Conservation (phyloP, 257 asterid genomes). For the Forsythia viridissima region DNA sequence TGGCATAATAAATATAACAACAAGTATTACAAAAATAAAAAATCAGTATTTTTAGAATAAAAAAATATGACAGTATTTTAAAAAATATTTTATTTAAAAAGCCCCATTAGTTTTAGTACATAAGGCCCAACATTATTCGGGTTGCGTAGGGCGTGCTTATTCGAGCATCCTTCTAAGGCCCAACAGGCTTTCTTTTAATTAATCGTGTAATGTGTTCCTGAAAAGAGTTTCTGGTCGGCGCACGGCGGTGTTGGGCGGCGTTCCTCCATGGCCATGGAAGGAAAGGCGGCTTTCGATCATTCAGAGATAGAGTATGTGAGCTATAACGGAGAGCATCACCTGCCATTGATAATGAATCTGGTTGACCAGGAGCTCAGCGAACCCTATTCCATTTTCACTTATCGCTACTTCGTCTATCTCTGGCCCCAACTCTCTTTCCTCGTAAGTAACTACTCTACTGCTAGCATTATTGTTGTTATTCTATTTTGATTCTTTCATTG, state of each 20-base stretch:
- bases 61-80: too few relatives aligned
- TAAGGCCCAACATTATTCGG: too few relatives aligned
- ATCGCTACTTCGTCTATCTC: slow-evolving; percentile 94
- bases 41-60: too few relatives aligned
- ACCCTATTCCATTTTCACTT: slow-evolving; percentile 96
- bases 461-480: background rate
- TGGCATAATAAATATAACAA: too few relatives aligned
- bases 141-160: too few relatives aligned
- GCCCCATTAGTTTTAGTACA: too few relatives aligned
- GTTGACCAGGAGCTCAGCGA: slow-evolving; percentile 96
- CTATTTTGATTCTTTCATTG: background rate
- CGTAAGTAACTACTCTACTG: slow-evolving; percentile 34
- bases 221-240: background rate
- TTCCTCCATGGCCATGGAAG: slow-evolving; percentile 6
- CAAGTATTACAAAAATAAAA: too few relatives aligned
- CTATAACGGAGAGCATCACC: slow-evolving; percentile 96
- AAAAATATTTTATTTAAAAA: too few relatives aligned
- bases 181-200: background rate
- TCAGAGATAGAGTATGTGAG: slow-evolving; percentile 67
- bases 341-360: slow-evolving; percentile 92
- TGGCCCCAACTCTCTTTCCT: slow-evolving; percentile 96
- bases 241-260: background rate
- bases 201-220: background rate
- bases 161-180: background rate
- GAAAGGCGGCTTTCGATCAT: slow-evolving; percentile 30